phyloP scores from a whole-genome alignment of 345 rosid species.

The Passiflora organensis region DNA sequence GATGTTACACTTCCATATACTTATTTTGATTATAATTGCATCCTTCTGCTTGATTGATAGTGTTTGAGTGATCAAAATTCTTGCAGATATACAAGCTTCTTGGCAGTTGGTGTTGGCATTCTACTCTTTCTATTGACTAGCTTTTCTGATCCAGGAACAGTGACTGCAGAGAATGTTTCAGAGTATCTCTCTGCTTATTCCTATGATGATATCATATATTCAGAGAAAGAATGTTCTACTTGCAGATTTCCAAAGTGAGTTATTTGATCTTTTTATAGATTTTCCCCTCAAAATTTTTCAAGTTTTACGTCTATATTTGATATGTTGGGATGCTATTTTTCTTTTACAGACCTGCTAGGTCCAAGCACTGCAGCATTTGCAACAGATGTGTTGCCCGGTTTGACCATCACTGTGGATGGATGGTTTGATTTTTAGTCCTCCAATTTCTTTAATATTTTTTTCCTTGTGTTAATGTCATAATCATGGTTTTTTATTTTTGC shows the following conservation, averaged over 20 bases:
- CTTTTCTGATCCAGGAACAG: slow-evolving; percentile 90
- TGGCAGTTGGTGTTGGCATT: slow-evolving; percentile 69
- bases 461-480: neutral
- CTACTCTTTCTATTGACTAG: slow-evolving; percentile 68
- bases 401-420: slow-evolving; percentile 99
- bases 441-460: neutral
- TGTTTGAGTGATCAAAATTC: slow-evolving; percentile 2
- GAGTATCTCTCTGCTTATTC: slow-evolving; percentile 70
- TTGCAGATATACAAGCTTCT: slow-evolving; percentile 65
- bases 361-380: slow-evolving; percentile 92
- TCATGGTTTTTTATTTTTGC: neutral
- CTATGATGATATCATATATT: slow-evolving; percentile 64
- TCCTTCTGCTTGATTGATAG: slow-evolving; percentile 2
- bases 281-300: neutral
- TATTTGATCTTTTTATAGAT: slow-evolving; percentile 1
- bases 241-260: slow-evolving; percentile 84
- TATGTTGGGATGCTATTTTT: neutral
- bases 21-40: neutral
- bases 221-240: slow-evolving; percentile 74
- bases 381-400: slow-evolving; percentile 90
- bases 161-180: slow-evolving; percentile 58
- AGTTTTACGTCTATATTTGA: neutral
- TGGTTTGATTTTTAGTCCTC: slow-evolving; percentile 44
- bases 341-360: slow-evolving; percentile 87
- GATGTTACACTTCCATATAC: slow-evolving; percentile 4